These are phyloP conservation scores for Fistulinella cinereoalba DNA, from an alignment of 1,284 basidiomycete genomes.

Conservation along the genomic window DNA sequence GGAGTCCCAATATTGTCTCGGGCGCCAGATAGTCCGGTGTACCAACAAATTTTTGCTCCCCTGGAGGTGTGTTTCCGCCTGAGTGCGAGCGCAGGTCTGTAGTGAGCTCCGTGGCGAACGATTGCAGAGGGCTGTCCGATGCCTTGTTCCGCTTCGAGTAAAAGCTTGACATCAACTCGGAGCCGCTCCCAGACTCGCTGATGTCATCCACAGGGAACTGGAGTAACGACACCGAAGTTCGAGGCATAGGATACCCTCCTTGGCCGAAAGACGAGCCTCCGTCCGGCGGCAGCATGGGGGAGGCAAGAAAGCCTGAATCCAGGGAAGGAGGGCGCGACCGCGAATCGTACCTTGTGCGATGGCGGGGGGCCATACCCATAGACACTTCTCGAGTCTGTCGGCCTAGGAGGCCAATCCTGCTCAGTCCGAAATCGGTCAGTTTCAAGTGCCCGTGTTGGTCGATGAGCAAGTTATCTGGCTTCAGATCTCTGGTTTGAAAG, in stretches of 20 bases:
- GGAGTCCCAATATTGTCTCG: constrained; percentile 93
- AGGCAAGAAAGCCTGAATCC: constrained; percentile 76
- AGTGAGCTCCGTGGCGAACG: constrained; percentile 78
- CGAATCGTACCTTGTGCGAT: constrained; percentile 60
- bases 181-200: constrained; percentile 78
- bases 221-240: constrained; percentile 62
- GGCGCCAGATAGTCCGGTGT: constrained; percentile 97
- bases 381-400: constrained; percentile 88
- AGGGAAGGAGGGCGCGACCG: constrained; percentile 77
- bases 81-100: constrained; percentile 72
- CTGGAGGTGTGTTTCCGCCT: constrained; percentile 64
- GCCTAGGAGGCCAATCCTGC: constrained; percentile 94
- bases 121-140: constrained; percentile 74
- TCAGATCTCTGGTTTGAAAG: constrained; percentile 75
- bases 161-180: constrained; percentile 67
- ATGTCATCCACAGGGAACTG: constrained; percentile 71
- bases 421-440: constrained; percentile 96
- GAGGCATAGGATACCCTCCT: constrained; percentile 54
- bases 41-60: constrained; percentile 92
- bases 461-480: constrained; percentile 97
- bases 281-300: constrained; percentile 64
- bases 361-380: constrained; percentile 50
- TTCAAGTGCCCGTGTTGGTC: constrained; percentile 96
- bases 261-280: constrained; percentile 81
- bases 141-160: constrained; percentile 55